Conservation (phyloP, 495 filamentous ascomycete genomes). For the Talaromyces trachyspermus region DNA sequence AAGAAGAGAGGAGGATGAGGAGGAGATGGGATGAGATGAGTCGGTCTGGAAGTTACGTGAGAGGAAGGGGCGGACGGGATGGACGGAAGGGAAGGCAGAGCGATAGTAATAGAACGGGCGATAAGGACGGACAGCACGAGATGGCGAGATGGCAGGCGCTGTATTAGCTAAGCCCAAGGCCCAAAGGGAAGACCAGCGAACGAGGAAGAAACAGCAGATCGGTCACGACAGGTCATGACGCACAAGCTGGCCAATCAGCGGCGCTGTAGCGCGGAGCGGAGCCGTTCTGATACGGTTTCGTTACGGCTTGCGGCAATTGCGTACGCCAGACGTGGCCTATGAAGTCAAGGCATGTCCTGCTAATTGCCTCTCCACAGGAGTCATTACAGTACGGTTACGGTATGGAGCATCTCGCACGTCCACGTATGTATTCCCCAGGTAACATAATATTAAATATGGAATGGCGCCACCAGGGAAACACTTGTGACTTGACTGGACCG, state of each 20-base stretch:
- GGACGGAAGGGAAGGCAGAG: not conserved
- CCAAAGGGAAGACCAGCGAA: constrained; percentile 3
- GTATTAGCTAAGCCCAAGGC: not conserved
- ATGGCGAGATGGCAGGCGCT: not conserved
- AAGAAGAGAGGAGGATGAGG: constrained; percentile 9
- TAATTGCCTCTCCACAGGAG: not conserved
- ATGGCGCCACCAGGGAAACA: constrained; percentile 4
- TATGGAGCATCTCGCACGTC: too few relatives aligned
- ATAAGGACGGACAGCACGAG: not conserved
- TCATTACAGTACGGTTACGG: too few relatives aligned
- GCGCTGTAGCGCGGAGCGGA: not conserved
- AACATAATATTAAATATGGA: not conserved
- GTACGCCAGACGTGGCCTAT: not conserved
- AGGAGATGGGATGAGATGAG: constrained; percentile 6
- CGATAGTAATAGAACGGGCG: not conserved
- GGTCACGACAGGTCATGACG: constrained; percentile 5
- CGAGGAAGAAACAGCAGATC: constrained; percentile 7
- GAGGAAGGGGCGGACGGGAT: constrained; percentile 3
- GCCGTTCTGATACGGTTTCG: constrained; percentile 8
- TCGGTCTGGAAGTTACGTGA: not conserved
- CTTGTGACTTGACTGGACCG: too few relatives aligned
- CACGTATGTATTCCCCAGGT: not conserved
- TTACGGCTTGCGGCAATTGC: not conserved
- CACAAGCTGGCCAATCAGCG: not conserved
- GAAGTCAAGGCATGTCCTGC: too few relatives aligned